Conservation (phyloP, 352 stramenopile genomes). For the Thraustotheca clavata region DNA sequence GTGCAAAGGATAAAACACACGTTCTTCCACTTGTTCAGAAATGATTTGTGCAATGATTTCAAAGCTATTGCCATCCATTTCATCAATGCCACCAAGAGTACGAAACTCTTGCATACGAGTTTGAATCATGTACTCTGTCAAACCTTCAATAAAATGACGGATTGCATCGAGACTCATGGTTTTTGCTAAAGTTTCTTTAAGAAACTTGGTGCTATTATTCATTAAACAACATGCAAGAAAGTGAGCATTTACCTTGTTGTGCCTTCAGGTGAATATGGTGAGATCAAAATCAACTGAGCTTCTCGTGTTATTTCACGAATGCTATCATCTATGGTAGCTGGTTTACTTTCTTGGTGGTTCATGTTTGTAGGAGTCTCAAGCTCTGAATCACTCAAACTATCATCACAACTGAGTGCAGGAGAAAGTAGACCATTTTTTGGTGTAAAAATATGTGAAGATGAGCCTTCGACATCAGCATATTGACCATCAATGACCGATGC, state of each 20-base stretch:
- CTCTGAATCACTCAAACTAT: not conserved
- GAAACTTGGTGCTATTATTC: conserved; percentile 34
- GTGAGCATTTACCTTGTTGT: conserved; percentile 33
- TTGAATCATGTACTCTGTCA: conserved; percentile 75
- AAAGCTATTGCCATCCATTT: conserved; percentile 25
- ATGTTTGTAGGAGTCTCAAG: conserved; percentile 63
- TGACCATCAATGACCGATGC: conserved; percentile 42
- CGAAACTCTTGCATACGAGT: conserved; percentile 70
- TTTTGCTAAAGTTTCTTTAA: conserved; percentile 53
- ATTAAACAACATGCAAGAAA: not conserved
- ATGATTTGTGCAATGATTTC: conserved; percentile 57
- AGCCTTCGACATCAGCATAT: not conserved
- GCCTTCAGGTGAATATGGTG: conserved; percentile 75
- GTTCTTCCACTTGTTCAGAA: conserved; percentile 78
- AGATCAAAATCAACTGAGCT: conserved; percentile 73
- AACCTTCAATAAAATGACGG: conserved; percentile 63
- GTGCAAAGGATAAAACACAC: conserved; percentile 74
- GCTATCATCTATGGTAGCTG: conserved; percentile 48
- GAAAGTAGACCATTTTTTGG: not conserved
- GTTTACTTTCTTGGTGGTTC: conserved; percentile 43
- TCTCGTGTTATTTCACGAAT: conserved; percentile 65
- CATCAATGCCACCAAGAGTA: conserved; percentile 43
- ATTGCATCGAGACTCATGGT: conserved; percentile 42
- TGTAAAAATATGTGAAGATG: not conserved
- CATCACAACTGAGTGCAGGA: not conserved